Percentiles rank a stretch among this genome's conserved stretches.
Evolutionary conservation across 805 yeast species (phyloP).

Genomic region (Yamadazyma olivae): DNA sequence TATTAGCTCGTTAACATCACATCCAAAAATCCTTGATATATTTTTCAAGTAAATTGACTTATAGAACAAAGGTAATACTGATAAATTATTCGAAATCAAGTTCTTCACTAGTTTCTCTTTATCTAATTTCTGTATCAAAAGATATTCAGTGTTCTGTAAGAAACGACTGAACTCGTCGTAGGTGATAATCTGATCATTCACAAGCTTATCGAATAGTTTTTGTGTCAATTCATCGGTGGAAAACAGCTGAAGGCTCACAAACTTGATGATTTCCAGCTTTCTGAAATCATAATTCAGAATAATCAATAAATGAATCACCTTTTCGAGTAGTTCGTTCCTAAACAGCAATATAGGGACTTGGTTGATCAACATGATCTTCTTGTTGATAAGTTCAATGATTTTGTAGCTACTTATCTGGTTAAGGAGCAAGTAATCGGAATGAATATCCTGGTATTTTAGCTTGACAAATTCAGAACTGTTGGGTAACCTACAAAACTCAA

Average conservation of each 20-base stretch:
- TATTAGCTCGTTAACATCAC: constrained; percentile 21
- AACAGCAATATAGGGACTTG: constrained; percentile 7
- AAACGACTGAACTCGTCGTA: neutral
- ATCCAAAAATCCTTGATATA: constrained; percentile 14
- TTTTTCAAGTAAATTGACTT: constrained; percentile 19
- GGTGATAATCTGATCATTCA: constrained; percentile 1
- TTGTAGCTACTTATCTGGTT: constrained; percentile 11
- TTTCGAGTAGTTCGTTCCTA: constrained; percentile 16
- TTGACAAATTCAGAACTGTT: constrained; percentile 4
- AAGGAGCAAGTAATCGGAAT: constrained; percentile 29
- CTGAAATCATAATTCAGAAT: constrained; percentile 34
- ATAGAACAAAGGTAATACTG: constrained; percentile 28
- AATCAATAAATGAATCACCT: constrained; percentile 29
- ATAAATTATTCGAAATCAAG: constrained; percentile 30
- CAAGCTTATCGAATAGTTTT: constrained; percentile 4
- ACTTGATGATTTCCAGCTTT: constrained; percentile 20
- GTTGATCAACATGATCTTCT: constrained; percentile 24
- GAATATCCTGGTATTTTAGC: constrained; percentile 30
- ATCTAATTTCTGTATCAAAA: constrained; percentile 11
- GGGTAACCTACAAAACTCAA: neutral
- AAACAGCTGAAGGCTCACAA: constrained; percentile 2
- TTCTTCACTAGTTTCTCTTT: constrained; percentile 16
- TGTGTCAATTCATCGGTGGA: constrained; percentile 4
- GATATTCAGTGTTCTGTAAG: neutral
- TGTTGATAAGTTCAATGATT: constrained; percentile 28